phyloP scores from a whole-genome alignment of 78 protist species.

The Speleostelium caveatum region DNA sequence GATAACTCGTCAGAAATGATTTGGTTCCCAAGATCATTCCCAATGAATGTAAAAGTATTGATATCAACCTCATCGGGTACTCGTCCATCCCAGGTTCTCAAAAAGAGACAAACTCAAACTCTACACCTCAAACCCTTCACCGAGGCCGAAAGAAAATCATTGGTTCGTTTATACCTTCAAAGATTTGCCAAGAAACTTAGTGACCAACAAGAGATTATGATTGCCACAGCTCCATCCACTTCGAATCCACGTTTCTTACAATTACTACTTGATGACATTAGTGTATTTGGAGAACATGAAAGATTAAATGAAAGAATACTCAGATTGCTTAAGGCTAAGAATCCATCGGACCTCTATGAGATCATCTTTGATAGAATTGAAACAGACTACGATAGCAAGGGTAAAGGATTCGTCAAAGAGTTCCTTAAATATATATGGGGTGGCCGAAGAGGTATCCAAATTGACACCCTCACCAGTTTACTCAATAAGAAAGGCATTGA shows the following conservation, averaged over 20 bases:
- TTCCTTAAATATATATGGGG: conserved; percentile 76
- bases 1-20: conserved; percentile 47
- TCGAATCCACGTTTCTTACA: conserved; percentile 78
- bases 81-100: conserved; percentile 47
- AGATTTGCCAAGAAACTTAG: conserved; percentile 69
- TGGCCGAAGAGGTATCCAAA: conserved; percentile 71
- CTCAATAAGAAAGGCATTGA: conserved; percentile 28
- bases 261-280: conserved; percentile 72
- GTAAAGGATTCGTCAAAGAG: conserved; percentile 72
- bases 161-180: conserved; percentile 77
- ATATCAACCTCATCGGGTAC: conserved; percentile 1
- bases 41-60: conserved; percentile 26
- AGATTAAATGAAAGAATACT: conserved; percentile 33
- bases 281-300: conserved; percentile 78
- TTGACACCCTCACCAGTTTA: conserved; percentile 15
- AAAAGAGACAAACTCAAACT: conserved; percentile 19
- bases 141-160: conserved; percentile 68
- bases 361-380: conserved; percentile 79
- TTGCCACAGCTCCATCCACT: conserved; percentile 54
- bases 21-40: conserved; percentile 80
- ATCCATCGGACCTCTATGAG: conserved; percentile 76
- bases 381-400: conserved; percentile 74
- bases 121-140: conserved; percentile 1
- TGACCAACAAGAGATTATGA: conserved; percentile 73
- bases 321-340: conserved; percentile 43